Evolutionary conservation across 495 filamentous ascomycete genomes (phyloP).

Genomic region (Saxophila tyrrhenica): DNA sequence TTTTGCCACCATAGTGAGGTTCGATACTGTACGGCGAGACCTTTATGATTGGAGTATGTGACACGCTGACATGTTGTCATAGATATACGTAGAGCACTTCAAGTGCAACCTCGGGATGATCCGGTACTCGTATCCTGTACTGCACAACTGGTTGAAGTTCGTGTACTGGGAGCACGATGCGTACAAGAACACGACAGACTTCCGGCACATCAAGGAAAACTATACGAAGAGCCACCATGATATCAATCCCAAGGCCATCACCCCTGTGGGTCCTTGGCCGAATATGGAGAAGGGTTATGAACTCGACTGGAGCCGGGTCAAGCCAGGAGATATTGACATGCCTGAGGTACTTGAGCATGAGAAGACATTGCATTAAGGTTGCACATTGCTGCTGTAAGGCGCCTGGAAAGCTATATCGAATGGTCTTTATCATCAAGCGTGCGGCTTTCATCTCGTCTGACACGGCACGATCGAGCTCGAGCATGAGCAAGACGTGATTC

Average conservation of each 20-base stretch:
- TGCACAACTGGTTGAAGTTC: slow-evolving; percentile 42
- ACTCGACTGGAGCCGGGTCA: slow-evolving; percentile 29
- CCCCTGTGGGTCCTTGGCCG: slow-evolving; percentile 30
- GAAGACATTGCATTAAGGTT: slow-evolving; percentile 10
- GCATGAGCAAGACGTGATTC: background rate
- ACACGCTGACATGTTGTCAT: too few species aligned
- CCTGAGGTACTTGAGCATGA: slow-evolving; percentile 28
- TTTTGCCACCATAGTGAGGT: slow-evolving; percentile 40
- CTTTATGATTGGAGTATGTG: too few species aligned
- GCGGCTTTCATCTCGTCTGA: background rate
- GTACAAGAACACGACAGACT: slow-evolving; percentile 27
- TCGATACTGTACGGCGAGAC: slow-evolving; percentile 31
- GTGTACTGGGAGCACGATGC: slow-evolving; percentile 41
- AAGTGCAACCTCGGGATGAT: slow-evolving; percentile 46
- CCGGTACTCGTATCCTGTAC: slow-evolving; percentile 40
- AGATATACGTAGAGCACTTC: slow-evolving; percentile 48
- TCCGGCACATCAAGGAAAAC: slow-evolving; percentile 48
- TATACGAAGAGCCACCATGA: slow-evolving; percentile 42
- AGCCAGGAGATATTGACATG: slow-evolving; percentile 26
- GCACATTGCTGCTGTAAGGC: background rate
- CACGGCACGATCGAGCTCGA: background rate
- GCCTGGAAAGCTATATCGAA: background rate
- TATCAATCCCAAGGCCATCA: slow-evolving; percentile 32
- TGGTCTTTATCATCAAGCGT: background rate
- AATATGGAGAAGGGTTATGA: slow-evolving; percentile 33